These are phyloP conservation scores for Podaxis sp. DNA, from an alignment of 768 basidiomycete genomes.

Conservation along the genomic window DNA sequence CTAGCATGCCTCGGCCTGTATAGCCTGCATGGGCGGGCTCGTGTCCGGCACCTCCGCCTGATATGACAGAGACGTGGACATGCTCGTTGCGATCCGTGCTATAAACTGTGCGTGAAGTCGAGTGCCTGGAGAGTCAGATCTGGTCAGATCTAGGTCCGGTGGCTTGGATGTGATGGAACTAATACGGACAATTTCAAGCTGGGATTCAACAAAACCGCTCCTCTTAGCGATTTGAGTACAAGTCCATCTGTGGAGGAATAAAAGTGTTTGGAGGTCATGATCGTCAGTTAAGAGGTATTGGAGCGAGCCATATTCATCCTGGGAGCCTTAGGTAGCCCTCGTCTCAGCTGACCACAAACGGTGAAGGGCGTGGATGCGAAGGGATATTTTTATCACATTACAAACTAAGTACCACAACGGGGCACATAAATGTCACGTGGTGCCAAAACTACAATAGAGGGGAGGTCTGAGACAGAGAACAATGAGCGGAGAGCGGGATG, in stretches of 20 bases:
- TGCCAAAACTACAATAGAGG: too few relatives aligned
- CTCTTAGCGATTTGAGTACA: slow-evolving; percentile 41
- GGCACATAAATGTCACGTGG: too few relatives aligned
- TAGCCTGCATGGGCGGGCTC: slow-evolving; percentile 60
- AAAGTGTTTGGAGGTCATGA: slow-evolving; percentile 43
- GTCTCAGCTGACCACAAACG: not conserved
- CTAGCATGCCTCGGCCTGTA: slow-evolving; percentile 55
- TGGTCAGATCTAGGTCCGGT: not conserved
- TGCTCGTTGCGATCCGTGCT: slow-evolving; percentile 18
- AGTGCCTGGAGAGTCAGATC: slow-evolving; percentile 26
- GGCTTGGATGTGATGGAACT: not conserved
- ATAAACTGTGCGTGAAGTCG: slow-evolving; percentile 35
- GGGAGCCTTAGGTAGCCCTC: not conserved
- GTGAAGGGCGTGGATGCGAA: not conserved
- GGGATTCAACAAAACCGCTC: slow-evolving; percentile 40
- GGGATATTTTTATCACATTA: not conserved
- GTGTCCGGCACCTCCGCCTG: slow-evolving; percentile 56
- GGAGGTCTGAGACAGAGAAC: too few relatives aligned
- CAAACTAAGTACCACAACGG: not conserved
- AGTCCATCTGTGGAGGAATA: slow-evolving; percentile 39
- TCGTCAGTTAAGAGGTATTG: not conserved
- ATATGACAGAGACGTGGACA: slow-evolving; percentile 38
- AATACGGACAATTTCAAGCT: slow-evolving; percentile 33
- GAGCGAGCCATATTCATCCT: not conserved
- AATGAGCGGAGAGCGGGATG: too few relatives aligned